Conservation (phyloP, 352 stramenopile genomes). For the Phytophthora vignae region DNA sequence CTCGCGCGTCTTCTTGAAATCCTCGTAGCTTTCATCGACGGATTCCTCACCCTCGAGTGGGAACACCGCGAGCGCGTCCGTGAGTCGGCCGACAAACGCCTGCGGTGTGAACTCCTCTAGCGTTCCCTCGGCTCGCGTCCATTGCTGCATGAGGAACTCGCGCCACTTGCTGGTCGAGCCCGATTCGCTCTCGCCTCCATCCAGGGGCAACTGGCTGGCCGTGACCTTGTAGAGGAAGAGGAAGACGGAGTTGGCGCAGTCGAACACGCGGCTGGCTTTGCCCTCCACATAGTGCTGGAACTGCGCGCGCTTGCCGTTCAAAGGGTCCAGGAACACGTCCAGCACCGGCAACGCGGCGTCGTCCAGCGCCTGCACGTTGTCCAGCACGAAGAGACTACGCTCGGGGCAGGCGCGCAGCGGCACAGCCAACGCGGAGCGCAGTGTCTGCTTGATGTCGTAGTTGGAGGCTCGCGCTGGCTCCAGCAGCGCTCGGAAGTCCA, state of each 20-base stretch:
- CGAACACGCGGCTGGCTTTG: constrained; percentile 43
- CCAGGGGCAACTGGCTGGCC: constrained; percentile 15
- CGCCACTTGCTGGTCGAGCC: constrained; percentile 43
- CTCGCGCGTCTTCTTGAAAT: constrained; percentile 30
- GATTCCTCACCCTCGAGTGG: constrained; percentile 13
- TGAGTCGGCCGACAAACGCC: constrained; percentile 68
- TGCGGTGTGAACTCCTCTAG: constrained; percentile 74
- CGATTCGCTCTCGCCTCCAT: neutral
- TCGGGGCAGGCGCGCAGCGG: constrained; percentile 52
- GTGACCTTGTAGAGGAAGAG: constrained; percentile 64
- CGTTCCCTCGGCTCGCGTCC: constrained; percentile 42
- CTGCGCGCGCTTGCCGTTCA: constrained; percentile 71
- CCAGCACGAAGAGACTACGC: constrained; percentile 63
- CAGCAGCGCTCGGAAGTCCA: constrained; percentile 45
- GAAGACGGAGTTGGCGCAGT: constrained; percentile 65
- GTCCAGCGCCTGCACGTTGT: constrained; percentile 57
- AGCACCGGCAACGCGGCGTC: constrained; percentile 59
- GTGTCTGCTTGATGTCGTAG: constrained; percentile 54
- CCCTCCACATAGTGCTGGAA: constrained; percentile 53
- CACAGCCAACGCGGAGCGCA: constrained; percentile 47
- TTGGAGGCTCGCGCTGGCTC: constrained; percentile 38
- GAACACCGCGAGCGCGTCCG: constrained; percentile 48
- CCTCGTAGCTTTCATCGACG: constrained; percentile 12
- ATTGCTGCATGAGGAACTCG: constrained; percentile 65
- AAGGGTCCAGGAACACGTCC: constrained; percentile 73